Base-by-base conservation (phyloP, 169 alveolate genomes). In the Plasmodium yoelii region DNA sequence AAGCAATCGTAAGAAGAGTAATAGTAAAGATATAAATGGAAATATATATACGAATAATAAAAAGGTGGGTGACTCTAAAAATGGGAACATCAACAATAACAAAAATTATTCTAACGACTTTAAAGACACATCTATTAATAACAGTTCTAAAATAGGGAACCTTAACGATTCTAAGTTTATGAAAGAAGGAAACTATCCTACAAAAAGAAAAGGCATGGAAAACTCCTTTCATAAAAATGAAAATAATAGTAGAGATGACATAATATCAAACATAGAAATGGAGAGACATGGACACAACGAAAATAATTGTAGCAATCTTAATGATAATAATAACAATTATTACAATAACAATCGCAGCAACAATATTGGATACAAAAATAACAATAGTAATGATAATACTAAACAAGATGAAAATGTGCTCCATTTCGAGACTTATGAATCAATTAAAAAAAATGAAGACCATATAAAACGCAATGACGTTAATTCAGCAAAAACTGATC, bases 391-490 rank as follows among this genome's bases (percentile, higher is more conserved):
- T 34, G 42, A 34, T 34, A 34, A 34, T 34, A 34, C 4, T 1
- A 34, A 34, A 0, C 42, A 34, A 34, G 42, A 34, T 34, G 42
- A 34, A 34, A 34, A 3, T 34, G 5, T 34, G 42, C 4, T 5
- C 6, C 42, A 73, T 42, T 18, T 73, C 34, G 19, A n/a, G 49
- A 73, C 8, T 19, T 44, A 57, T 57, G 28, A 73, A 26, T 24
- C 26, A 71, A 49, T 49, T 59, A 44, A 56, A 57, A 73, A 56
- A 73, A 18, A 56, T n/a, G 59, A 18, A 57, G 87, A 26, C 34
- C 24, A 47, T 7, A 24, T 60, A 46, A 56, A 39, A 13, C 13
- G 1, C 44, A 13, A 3, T 42, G 28, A 42, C 1, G 15, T 65
- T 6, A 28, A 15, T 7, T n/a, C 13, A 2, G 19, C 12, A 28